These are phyloP conservation scores for Leersia perrieri DNA, from an alignment of 176 grass and related monocot genomes.

Conservation along the genomic window DNA sequence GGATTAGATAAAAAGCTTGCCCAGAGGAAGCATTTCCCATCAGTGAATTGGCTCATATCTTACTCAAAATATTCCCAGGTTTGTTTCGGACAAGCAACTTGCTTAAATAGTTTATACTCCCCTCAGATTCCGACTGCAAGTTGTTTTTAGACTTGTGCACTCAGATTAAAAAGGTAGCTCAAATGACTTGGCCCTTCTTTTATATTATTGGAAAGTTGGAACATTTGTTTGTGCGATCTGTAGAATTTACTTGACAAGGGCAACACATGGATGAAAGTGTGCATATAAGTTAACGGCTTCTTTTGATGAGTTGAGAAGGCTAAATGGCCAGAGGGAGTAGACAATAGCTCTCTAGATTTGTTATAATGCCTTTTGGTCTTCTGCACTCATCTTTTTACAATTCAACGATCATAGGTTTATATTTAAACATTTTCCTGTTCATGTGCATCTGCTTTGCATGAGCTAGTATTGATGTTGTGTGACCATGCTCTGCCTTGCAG, in stretches of 20 bases:
- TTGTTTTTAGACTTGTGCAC: neutral
- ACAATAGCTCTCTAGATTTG: neutral
- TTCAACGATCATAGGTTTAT: neutral
- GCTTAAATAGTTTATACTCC: neutral
- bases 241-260: neutral
- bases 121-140: neutral
- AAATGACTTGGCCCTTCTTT: neutral
- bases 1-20: constrained; percentile 93
- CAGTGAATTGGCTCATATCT: constrained; percentile 94
- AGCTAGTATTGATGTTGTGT: neutral
- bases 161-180: neutral
- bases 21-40: constrained; percentile 96
- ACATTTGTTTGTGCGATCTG: too few relatives aligned
- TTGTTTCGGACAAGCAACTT: constrained; percentile 8
- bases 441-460: neutral
- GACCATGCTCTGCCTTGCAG: constrained; percentile 37
- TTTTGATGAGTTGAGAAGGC: neutral
- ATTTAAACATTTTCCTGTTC: neutral
- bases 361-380: neutral
- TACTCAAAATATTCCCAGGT: constrained; percentile 93
- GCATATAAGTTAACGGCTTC: too few relatives aligned
- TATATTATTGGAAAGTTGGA: too few relatives aligned
- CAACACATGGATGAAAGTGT: neutral
- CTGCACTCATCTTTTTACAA: neutral
- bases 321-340: neutral